Evolutionary conservation across 768 basidiomycete species (phyloP).

Genomic region (Termitomyces sp.): DNA sequence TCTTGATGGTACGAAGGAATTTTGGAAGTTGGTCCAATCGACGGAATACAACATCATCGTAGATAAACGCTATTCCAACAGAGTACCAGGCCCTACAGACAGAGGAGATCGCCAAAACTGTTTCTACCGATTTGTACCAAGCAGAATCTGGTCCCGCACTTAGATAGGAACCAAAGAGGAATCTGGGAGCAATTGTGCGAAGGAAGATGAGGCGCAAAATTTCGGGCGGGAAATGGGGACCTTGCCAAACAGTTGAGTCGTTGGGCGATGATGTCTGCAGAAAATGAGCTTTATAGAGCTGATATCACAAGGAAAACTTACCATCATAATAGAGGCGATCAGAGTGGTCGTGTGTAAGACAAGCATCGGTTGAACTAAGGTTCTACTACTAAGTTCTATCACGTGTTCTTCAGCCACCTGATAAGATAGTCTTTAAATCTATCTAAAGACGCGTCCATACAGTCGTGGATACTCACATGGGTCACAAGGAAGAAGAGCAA

Average conservation of each 20-base stretch:
- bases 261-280: too few relatives aligned
- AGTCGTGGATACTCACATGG: too few relatives aligned
- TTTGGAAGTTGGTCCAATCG: not conserved
- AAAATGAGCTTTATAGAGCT: not conserved
- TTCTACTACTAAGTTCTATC: too few relatives aligned
- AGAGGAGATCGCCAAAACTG: not conserved
- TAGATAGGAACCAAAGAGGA: not conserved
- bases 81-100: not conserved
- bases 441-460: too few relatives aligned
- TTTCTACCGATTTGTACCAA: not conserved
- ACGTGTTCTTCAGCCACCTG: too few relatives aligned
- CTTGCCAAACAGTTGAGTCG: not conserved
- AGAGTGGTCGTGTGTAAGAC: too few relatives aligned
- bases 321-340: too few relatives aligned
- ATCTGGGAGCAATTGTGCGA: not conserved
- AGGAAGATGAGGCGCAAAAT: not conserved
- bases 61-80: not conserved
- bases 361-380: too few relatives aligned
- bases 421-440: too few relatives aligned
- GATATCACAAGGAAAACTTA: too few relatives aligned
- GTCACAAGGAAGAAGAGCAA: too few relatives aligned
- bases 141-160: not conserved
- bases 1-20: not conserved
- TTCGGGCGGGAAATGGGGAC: not conserved
- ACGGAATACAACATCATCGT: not conserved